Evolutionary conservation across 2,329 filamentous ascomycete genomes (phyloP).

Genomic region (Trichophyton schoenleinii): DNA sequence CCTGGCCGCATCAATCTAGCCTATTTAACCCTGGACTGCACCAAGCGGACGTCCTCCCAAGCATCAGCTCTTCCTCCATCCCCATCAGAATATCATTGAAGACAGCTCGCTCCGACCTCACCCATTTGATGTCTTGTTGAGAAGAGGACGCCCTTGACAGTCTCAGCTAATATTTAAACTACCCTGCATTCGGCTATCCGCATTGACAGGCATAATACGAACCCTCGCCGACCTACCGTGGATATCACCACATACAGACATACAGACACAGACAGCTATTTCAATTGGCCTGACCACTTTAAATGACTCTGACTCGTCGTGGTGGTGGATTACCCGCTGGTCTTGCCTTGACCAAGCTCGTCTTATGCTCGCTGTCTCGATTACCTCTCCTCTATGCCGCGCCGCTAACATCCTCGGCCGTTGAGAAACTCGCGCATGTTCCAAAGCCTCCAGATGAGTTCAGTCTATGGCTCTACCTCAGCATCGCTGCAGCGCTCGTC

Average conservation of each 20-base stretch:
- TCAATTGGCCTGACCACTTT: not conserved
- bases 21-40: not conserved
- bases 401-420: conserved; percentile 20
- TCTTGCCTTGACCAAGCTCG: conserved; percentile 31
- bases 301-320: conserved; percentile 20
- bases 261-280: not conserved
- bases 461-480: conserved; percentile 67
- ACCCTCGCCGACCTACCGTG: not conserved
- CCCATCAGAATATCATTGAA: not conserved
- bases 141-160: not conserved
- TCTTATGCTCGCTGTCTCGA: conserved; percentile 27
- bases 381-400: conserved; percentile 29
- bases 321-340: conserved; percentile 28
- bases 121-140: not conserved
- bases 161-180: not conserved
- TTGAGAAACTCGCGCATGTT: conserved; percentile 27
- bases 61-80: not conserved
- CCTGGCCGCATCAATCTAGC: not conserved
- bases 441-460: conserved; percentile 42
- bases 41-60: not conserved
- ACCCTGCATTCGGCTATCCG: not conserved
- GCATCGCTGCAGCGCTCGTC: conserved; percentile 67
- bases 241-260: not conserved
- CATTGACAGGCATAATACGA: not conserved
- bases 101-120: not conserved